Evolutionary conservation across 257 asterid species (phyloP).

Genomic region (Solanum dulcamara): DNA sequence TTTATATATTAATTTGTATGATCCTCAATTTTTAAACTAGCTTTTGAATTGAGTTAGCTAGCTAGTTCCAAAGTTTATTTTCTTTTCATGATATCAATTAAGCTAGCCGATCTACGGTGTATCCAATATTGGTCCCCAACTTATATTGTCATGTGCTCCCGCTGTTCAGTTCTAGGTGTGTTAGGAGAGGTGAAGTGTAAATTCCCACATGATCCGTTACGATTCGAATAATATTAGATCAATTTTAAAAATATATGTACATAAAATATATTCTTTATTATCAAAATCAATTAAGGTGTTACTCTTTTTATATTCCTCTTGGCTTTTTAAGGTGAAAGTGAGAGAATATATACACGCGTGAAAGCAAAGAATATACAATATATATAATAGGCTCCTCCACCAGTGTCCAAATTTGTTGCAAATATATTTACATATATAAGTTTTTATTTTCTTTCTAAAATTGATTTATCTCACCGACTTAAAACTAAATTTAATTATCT

Average conservation of each 20-base stretch:
- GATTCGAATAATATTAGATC: background rate
- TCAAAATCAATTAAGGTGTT: background rate
- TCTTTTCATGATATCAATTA: fast-evolving
- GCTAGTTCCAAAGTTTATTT: fast-evolving
- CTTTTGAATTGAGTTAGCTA: background rate
- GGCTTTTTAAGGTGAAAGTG: background rate
- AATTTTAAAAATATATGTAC: background rate
- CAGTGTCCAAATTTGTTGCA: background rate
- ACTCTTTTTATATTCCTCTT: background rate
- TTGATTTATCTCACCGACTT: background rate
- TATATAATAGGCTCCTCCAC: background rate
- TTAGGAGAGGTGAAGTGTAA: background rate
- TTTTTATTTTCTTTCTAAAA: background rate
- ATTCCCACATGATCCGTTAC: background rate
- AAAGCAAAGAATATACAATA: background rate
- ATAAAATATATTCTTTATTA: background rate
- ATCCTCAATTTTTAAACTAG: background rate
- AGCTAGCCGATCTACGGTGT: fast-evolving
- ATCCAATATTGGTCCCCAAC: fast-evolving
- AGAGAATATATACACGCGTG: background rate
- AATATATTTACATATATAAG: background rate
- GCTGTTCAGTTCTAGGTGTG: background rate
- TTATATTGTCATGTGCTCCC: background rate
- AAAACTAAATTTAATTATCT: background rate
- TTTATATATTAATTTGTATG: background rate